Evolutionary conservation across 768 basidiomycete genomes (phyloP).

Genomic region (Mycena crocata): DNA sequence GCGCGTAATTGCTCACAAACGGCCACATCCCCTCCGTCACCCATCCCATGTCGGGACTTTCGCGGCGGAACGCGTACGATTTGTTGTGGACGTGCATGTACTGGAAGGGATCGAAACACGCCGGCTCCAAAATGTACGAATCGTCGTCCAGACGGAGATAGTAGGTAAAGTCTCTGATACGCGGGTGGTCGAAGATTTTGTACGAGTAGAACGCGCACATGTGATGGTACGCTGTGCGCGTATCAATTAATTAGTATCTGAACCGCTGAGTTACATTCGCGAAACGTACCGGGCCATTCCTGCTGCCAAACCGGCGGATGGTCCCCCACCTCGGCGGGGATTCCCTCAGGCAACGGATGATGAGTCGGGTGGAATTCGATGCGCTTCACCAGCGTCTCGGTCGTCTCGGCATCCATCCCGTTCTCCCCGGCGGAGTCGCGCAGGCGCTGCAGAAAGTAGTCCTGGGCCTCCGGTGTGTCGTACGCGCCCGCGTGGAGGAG

Average conservation of each 20-base stretch:
- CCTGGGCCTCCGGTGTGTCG: not conserved
- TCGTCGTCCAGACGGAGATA: slow-evolving; percentile 37
- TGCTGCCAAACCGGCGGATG: slow-evolving; percentile 7
- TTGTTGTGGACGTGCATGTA: slow-evolving; percentile 28
- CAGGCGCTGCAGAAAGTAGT: slow-evolving; percentile 1
- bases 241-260: not conserved
- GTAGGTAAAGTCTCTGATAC: slow-evolving; percentile 32
- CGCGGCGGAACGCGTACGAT: slow-evolving; percentile 27
- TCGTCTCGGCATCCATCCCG: not conserved
- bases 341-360: slow-evolving; percentile 13
- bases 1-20: slow-evolving; percentile 32
- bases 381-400: not conserved
- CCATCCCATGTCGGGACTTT: slow-evolving; percentile 19
- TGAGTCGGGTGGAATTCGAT: slow-evolving; percentile 2
- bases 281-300: slow-evolving; percentile 20
- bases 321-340: not conserved
- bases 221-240: slow-evolving; percentile 32
- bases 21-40: slow-evolving; percentile 30
- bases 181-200: slow-evolving; percentile 34
- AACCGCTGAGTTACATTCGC: too few species aligned
- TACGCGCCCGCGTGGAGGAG: slow-evolving; percentile 14
- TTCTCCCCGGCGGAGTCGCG: not conserved
- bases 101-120: slow-evolving; percentile 37
- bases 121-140: slow-evolving; percentile 17
- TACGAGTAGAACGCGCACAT: slow-evolving; percentile 36